Evolutionary conservation across 2,329 filamentous ascomycete species (phyloP).

Genomic region (Acrocalymma vagum): DNA sequence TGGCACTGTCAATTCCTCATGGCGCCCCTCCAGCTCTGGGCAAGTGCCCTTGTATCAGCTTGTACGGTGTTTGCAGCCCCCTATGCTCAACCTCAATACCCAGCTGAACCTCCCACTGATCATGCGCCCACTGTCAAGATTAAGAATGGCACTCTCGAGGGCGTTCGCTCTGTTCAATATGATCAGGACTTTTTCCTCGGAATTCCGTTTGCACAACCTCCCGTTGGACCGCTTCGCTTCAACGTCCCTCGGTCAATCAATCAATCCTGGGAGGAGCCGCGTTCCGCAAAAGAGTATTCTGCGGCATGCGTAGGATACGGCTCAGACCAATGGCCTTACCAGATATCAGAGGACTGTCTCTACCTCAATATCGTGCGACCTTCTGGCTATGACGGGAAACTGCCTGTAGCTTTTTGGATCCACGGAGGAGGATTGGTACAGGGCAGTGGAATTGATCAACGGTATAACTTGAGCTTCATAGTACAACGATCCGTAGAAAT

Average conservation of each 20-base stretch:
- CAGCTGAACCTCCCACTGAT: no score
- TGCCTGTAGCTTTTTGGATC: conserved; percentile 65
- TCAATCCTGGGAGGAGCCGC: conserved; percentile 44
- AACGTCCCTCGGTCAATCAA: conserved; percentile 58
- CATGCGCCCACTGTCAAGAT: conserved; percentile 45
- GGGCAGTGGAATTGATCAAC: conserved; percentile 61
- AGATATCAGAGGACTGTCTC: conserved; percentile 61
- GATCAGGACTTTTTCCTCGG: conserved; percentile 57
- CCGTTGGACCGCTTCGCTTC: conserved; percentile 59
- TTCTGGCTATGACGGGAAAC: conserved; percentile 38
- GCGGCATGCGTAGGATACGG: conserved; percentile 48
- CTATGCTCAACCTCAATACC: no score
- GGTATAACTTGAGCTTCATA: conserved; percentile 60
- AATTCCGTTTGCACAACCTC: conserved; percentile 57
- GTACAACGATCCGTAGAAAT: conserved; percentile 56
- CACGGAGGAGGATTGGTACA: conserved; percentile 62
- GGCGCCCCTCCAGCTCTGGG: no score
- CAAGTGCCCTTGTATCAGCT: no score
- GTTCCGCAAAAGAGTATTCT: conserved; percentile 46
- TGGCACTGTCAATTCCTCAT: no score
- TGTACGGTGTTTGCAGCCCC: no score
- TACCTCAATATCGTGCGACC: conserved; percentile 63
- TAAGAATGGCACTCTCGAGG: conserved; percentile 55
- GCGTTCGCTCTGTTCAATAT: conserved; percentile 49
- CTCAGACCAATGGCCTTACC: conserved; percentile 51